These are phyloP conservation scores for Penicillium sp. DNA, from an alignment of 2,329 filamentous ascomycete species.

Conservation along the genomic window DNA sequence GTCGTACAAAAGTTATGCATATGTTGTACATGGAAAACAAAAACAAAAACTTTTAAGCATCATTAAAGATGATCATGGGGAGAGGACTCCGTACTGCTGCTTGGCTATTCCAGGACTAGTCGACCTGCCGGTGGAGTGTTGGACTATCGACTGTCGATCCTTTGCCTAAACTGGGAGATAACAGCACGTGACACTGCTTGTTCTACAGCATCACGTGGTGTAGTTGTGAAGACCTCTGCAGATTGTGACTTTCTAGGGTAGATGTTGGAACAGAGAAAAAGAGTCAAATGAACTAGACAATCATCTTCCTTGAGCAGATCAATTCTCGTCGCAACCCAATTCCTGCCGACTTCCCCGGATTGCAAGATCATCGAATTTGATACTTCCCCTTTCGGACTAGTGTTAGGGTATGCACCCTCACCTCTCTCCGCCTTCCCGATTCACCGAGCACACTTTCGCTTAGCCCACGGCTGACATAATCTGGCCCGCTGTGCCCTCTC, in stretches of 20 bases:
- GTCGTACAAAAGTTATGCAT: constrained; percentile 24
- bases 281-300: no score
- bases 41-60: no score
- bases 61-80: no score
- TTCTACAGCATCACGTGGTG: not conserved
- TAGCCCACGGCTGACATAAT: constrained; percentile 43
- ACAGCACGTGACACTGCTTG: constrained; percentile 3
- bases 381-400: constrained; percentile 19
- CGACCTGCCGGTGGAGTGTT: no score
- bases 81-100: no score
- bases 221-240: no score
- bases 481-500: constrained; percentile 34
- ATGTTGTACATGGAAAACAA: not conserved
- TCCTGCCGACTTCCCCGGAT: constrained; percentile 7
- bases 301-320: no score
- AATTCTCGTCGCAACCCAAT: not conserved
- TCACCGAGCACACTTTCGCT: constrained; percentile 34
- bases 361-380: constrained; percentile 2
- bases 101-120: no score
- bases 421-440: not conserved
- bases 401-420: constrained; percentile 6
- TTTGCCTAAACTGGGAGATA: not conserved
- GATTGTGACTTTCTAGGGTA: no score
- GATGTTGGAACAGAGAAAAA: no score
- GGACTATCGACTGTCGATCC: constrained; percentile 1